Conservation (phyloP, 129 eudicot genomes). For the Daucus carota region DNA sequence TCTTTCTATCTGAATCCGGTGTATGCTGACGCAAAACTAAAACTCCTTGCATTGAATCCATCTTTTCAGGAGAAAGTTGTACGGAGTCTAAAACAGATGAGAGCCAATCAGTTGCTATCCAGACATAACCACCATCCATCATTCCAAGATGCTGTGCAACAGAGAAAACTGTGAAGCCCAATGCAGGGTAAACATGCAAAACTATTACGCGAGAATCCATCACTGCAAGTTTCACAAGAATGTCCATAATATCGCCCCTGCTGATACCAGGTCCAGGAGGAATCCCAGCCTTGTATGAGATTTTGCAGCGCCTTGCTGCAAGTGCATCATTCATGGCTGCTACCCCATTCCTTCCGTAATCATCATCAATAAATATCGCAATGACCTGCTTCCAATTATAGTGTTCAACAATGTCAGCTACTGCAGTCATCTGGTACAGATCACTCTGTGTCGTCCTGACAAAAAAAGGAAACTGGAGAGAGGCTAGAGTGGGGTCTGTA, state of each 20-base stretch:
- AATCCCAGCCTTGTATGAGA: constrained; percentile 58
- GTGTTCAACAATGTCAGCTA: constrained; percentile 53
- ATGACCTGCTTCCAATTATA: constrained; percentile 73
- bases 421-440: constrained; percentile 76
- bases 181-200: constrained; percentile 64
- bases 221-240: constrained; percentile 61
- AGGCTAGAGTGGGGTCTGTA: constrained; percentile 82
- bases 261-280: constrained; percentile 48
- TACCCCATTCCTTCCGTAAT: constrained; percentile 84
- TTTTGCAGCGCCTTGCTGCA: constrained; percentile 62
- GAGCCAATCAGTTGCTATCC: constrained; percentile 98
- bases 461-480: constrained; percentile 74
- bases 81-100: constrained; percentile 57
- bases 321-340: constrained; percentile 77
- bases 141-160: constrained; percentile 76
- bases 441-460: constrained; percentile 78
- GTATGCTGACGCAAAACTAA: constrained; percentile 71
- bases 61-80: constrained; percentile 32
- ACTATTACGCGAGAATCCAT: constrained; percentile 81
- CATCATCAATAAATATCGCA: constrained; percentile 68
- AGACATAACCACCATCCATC: constrained; percentile 85
- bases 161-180: constrained; percentile 54
- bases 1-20: constrained; percentile 47
- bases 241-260: constrained; percentile 69
- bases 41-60: constrained; percentile 78